Evolutionary conservation across 1,139 yeast species (phyloP).

Genomic region (Debaryomyces sp.): DNA sequence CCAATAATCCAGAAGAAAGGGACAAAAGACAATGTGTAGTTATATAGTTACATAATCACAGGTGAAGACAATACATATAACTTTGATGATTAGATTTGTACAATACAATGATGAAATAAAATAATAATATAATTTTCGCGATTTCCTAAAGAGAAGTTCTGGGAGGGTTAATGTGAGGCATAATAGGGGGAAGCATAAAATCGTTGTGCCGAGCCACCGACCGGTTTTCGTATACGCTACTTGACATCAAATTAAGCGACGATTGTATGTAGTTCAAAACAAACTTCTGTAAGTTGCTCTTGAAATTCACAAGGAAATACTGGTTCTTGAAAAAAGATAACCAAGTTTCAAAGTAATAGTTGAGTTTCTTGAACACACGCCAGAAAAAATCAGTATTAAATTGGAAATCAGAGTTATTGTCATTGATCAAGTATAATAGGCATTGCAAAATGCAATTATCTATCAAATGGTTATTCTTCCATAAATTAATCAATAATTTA

Average conservation of each 20-base stretch:
- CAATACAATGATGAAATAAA: not conserved
- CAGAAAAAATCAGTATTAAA: constrained; percentile 32
- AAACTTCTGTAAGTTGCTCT: constrained; percentile 18
- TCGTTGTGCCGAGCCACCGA: not conserved
- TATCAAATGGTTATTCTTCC: constrained; percentile 19
- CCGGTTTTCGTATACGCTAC: constrained; percentile 1
- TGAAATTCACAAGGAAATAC: constrained; percentile 19
- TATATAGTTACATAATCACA: constrained; percentile 1
- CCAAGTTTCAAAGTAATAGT: constrained; percentile 32
- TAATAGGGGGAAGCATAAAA: constrained; percentile 4
- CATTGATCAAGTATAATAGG: constrained; percentile 26
- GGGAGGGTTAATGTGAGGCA: not conserved
- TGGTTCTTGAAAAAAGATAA: constrained; percentile 19
- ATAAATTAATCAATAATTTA: constrained; percentile 31
- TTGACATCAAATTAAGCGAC: constrained; percentile 6
- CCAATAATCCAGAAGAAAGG: not conserved
- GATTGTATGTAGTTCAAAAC: constrained; percentile 17
- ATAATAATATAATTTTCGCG: not conserved
- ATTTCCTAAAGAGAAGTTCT: not conserved
- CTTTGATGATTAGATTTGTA: not conserved
- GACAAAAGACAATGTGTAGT: not conserved
- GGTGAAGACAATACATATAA: constrained; percentile 1
- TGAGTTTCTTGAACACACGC: constrained; percentile 27
- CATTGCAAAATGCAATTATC: constrained; percentile 34
- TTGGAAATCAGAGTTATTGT: constrained; percentile 20